Base-by-base conservation (phyloP, 2,329 filamentous ascomycete species). In the Clathrospora elynae region DNA sequence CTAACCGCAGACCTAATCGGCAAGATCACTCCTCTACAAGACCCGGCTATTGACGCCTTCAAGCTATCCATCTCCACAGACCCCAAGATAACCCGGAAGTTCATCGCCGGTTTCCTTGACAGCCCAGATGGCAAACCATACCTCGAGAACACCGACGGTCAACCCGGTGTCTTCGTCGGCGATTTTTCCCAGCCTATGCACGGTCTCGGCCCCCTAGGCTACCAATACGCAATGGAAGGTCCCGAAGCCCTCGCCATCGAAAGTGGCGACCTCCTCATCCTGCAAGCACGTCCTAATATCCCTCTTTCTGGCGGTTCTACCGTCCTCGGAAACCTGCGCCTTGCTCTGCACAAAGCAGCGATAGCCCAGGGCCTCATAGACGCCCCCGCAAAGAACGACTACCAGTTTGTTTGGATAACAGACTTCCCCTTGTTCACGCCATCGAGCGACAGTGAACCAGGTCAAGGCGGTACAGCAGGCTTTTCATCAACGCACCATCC, bases 401-500 rank as follows among this genome's bases (percentile, higher is more conserved):
- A 81, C 73, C 76, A 77, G 46, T 92, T 91, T 69, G 78, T 87
- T 42, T 99, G 93, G 93, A 81, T 99, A 9, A 86, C 81, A 1
- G 84, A 92, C 46, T 99, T 99, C 65, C 93, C 93, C 9, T 83
- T 99, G 59, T 99, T 99, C 73, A 90, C 90, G 1, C 88, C 86
- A 0, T 73, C 73, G 7, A 80, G 79, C 37, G 83, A 80, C 35
- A 71, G 72, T 6, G 76, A 87, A 32, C 87, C 88, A 0, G 90
- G 90, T 2, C 91, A 97, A 72, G 90, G 88, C 38, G 90, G 90
- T 12, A 70, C 77, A 1, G 83, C 90, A 0, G 90, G 91, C 4
- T 84, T 97, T 59, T 83, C 86, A 7, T 85, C 92, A 1, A 96
- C 91, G 0, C 93, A 99, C 64, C 93, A 99, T 67, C 93, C 93